Percentiles rank a stretch among this genome's conserved stretches.
Conservation (phyloP, 257 asterid genomes). For the Solanum infundibuliforme region DNA sequence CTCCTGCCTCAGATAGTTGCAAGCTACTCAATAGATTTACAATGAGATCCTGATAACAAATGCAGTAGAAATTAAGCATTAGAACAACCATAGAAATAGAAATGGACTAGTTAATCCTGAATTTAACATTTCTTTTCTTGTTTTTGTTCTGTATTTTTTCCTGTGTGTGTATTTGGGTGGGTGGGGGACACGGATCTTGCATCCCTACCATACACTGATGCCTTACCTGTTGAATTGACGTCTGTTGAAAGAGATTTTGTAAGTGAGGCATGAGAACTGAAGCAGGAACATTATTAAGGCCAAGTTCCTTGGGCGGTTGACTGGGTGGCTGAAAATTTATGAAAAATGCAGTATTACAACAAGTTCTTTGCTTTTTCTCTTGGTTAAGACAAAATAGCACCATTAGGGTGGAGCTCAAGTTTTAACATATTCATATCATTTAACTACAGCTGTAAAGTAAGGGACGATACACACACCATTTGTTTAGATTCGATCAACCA, state of each 20-base stretch:
- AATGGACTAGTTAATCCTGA: neutral
- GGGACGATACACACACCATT: constrained; percentile 40
- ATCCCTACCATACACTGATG: neutral
- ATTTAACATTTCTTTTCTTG: neutral
- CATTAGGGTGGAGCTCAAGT: neutral
- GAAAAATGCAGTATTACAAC: neutral
- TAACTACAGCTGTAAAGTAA: constrained; percentile 3
- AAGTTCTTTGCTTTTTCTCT: neutral
- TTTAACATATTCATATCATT: constrained; percentile 1
- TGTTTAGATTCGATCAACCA: constrained; percentile 79
- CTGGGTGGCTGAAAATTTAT: constrained; percentile 52
- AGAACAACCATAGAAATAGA: neutral
- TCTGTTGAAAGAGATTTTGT: constrained; percentile 91
- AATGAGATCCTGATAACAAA: constrained; percentile 63
- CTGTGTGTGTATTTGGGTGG: neutral
- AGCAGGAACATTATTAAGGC: constrained; percentile 49
- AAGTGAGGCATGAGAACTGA: constrained; percentile 89
- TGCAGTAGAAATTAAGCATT: neutral
- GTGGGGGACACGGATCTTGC: neutral
- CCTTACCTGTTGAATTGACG: constrained; percentile 77
- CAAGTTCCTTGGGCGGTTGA: constrained; percentile 49
- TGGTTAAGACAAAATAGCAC: neutral
- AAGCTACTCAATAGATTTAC: constrained; percentile 66
- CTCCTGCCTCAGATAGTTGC: constrained; percentile 63
- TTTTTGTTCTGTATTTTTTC: neutral